Conservation (phyloP, 257 asterid species). For the Solanum chmielewskii region DNA sequence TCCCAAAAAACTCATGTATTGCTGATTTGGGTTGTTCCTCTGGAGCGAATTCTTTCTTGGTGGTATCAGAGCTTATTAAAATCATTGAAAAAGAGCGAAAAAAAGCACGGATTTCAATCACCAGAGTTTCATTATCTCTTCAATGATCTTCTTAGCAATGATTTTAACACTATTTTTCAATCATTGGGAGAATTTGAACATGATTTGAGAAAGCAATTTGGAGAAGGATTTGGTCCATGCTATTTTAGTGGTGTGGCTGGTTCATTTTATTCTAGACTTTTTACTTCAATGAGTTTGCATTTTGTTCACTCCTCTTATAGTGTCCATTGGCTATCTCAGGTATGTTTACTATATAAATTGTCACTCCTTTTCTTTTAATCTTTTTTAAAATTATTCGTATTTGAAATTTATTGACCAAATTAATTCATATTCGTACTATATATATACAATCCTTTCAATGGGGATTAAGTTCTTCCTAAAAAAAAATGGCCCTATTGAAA, state of each 20-base stretch:
- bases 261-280: slow-evolving; percentile 50
- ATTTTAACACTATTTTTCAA: slow-evolving; percentile 48
- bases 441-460: no score
- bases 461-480: no score
- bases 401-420: no score
- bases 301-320: slow-evolving; percentile 63
- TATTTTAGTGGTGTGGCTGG: slow-evolving; percentile 49
- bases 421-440: no score
- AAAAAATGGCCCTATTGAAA: no score
- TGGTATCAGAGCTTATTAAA: slow-evolving; percentile 14
- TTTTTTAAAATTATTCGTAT: no score
- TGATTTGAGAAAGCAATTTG: slow-evolving; percentile 10
- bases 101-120: neutral
- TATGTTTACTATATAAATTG: neutral
- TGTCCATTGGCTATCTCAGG: slow-evolving; percentile 57
- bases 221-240: slow-evolving; percentile 11
- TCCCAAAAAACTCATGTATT: neutral
- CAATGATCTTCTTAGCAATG: slow-evolving; percentile 61
- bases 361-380: no score
- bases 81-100: slow-evolving; percentile 4
- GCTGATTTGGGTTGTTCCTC: slow-evolving; percentile 6
- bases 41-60: neutral
- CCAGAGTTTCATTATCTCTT: slow-evolving; percentile 41
- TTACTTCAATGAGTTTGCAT: slow-evolving; percentile 29
- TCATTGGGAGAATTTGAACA: slow-evolving; percentile 21